Evolutionary conservation across 1,284 basidiomycete species (phyloP).

Genomic region (Termitomyces sp.): DNA sequence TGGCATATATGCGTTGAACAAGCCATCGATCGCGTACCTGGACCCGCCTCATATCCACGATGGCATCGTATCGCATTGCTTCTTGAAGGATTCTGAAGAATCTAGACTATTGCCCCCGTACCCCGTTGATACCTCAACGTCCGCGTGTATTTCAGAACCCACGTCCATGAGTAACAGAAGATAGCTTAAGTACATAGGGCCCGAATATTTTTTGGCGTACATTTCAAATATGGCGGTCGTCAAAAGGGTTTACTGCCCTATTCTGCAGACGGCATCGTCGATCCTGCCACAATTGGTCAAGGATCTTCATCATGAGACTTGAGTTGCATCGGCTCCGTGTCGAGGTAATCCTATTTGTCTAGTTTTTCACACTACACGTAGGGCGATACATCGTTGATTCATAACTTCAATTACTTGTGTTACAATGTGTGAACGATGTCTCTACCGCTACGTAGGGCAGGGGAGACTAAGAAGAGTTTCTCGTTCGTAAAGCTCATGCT

Average conservation of each 20-base stretch:
- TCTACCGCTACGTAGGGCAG: background rate
- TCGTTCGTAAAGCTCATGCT: background rate
- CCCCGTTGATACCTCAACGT: no score
- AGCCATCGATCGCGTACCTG: no score
- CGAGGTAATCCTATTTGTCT: background rate
- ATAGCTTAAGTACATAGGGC: background rate
- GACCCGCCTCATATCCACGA: background rate
- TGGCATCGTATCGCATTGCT: background rate
- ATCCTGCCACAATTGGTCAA: background rate
- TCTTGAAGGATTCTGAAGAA: background rate
- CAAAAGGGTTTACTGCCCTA: background rate
- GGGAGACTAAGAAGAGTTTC: background rate
- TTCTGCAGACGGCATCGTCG: background rate
- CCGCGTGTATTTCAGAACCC: background rate
- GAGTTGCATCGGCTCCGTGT: background rate
- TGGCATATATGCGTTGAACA: background rate
- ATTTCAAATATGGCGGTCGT: background rate
- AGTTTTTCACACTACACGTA: background rate
- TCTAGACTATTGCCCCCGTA: background rate
- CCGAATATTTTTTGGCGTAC: background rate
- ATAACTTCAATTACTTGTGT: background rate
- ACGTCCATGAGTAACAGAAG: background rate
- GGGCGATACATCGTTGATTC: no score
- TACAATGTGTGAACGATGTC: background rate
- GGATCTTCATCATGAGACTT: background rate